These are phyloP conservation scores for Suillus brevipes DNA, from an alignment of 768 basidiomycete genomes.

Conservation along the genomic window DNA sequence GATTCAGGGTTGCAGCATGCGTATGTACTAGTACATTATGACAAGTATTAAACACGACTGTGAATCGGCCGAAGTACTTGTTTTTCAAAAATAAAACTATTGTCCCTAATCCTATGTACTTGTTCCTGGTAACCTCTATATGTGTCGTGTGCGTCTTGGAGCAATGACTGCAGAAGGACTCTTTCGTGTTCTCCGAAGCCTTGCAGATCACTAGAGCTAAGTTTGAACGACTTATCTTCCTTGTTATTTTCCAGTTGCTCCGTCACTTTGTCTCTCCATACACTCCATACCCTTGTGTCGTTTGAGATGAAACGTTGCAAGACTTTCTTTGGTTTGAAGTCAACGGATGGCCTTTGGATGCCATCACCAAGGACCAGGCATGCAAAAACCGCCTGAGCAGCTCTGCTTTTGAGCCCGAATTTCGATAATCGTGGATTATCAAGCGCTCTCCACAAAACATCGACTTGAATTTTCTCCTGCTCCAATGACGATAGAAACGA, in stretches of 20 bases:
- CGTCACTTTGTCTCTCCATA: conserved; percentile 27
- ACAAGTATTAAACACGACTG: not conserved
- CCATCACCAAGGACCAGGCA: conserved; percentile 23
- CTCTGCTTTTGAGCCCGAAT: conserved; percentile 16
- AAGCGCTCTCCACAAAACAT: conserved; percentile 19
- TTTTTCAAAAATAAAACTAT: not conserved
- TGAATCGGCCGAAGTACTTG: not conserved
- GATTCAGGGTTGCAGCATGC: not conserved
- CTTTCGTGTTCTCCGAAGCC: not conserved
- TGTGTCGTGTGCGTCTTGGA: not conserved
- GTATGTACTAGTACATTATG: not conserved
- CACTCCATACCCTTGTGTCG: conserved; percentile 28
- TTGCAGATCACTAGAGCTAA: not conserved
- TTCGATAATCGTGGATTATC: conserved; percentile 18
- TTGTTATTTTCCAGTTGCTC: conserved; percentile 19
- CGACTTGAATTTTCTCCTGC: conserved; percentile 28
- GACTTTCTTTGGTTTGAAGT: conserved; percentile 7
- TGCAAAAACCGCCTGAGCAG: conserved; percentile 22
- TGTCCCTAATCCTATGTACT: not conserved
- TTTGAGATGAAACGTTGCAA: conserved; percentile 27
- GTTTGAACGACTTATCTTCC: not conserved
- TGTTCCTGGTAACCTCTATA: not conserved
- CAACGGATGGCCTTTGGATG: conserved; percentile 1
- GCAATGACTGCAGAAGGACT: not conserved
- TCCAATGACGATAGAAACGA: conserved; percentile 40